Evolutionary conservation across 78 protist genomes (phyloP), one percentile per base, ranked within the genome.

Genomic region (Tieghemostelium lacteum): DNA sequence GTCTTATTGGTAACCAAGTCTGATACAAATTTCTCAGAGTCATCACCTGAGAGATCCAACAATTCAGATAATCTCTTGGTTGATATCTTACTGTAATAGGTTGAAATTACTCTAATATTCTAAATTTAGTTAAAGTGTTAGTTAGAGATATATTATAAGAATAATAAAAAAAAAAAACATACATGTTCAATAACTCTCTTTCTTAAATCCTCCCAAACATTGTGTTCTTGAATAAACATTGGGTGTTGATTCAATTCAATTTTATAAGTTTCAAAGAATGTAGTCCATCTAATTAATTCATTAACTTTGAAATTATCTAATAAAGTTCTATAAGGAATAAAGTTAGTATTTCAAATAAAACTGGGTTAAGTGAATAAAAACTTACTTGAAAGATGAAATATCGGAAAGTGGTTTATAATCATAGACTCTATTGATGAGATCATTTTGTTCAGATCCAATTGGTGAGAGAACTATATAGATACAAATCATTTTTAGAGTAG

Each of bases 141-240:
- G 19, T 20, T 22, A 37, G 20, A 12, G 34, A 22, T 4, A 7
- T 61, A 31, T 31, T 33, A 62, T 62, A 0, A 33, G 28, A 33
- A 26, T 33, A 28, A 62, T 12, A 62, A 16, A 39, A 26, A 1
- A 77, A 28, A 26, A 40, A 24, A 7, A 75, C 83, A 45, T 73
- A 92, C 93, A 75, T 95, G 97, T 64, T 93, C 89, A 22, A 89
- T 65, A 36, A 95, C 94, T 31, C 97, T 86, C 45, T 37, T 50
- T 36, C 73, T 80, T 22, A 94, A 61, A 33, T 73, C 91, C 22
- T 36, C 37, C 95, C 94, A 88, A 36, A 52, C 24, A 34, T 69
- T 55, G 14, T 20, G 20, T 64, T 85, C 76, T 28, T 69, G 65
- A n/a, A 50, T 50, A 54, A 85, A 85, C 4, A 74, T 40, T 1